A percentile compares a stretch with the other conserved stretches of the same genome.
Conservation (phyloP, 169 alveolate genomes). For the Cryptosporidium sp. region DNA sequence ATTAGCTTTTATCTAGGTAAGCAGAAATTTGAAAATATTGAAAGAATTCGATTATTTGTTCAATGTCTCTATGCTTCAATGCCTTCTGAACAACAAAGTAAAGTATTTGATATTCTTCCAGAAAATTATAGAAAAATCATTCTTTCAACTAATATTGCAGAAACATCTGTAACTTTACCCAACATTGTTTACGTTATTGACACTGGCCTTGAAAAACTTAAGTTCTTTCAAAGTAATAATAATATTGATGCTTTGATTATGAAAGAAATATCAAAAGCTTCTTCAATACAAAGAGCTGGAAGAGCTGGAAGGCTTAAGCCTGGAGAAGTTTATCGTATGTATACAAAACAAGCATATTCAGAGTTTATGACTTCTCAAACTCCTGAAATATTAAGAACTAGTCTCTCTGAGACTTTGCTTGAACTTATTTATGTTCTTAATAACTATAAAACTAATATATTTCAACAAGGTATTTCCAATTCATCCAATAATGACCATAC, state of each 20-base stretch:
- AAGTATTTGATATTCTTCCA: conserved; percentile 87
- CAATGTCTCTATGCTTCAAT: conserved; percentile 85
- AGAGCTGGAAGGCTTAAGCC: conserved; percentile 93
- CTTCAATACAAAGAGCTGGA: conserved; percentile 95
- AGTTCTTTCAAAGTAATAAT: conserved; percentile 85
- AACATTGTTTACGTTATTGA: conserved; percentile 93
- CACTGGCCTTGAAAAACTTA: conserved; percentile 92
- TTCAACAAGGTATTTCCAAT: neutral
- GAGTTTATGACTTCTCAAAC: conserved; percentile 77
- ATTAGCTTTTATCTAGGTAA: conserved; percentile 77
- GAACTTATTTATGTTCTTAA: conserved; percentile 91
- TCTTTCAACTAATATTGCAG: conserved; percentile 95
- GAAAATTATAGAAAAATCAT: conserved; percentile 80
- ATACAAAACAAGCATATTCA: conserved; percentile 87
- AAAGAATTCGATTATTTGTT: conserved; percentile 72
- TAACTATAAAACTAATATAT: conserved; percentile 22
- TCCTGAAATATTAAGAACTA: conserved; percentile 93
- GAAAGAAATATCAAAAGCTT: conserved; percentile 90
- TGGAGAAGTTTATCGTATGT: conserved; percentile 94
- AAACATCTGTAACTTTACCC: conserved; percentile 97
- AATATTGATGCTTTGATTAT: conserved; percentile 89
- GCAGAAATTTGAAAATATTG: conserved; percentile 67
- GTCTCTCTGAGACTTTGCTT: conserved; percentile 89
- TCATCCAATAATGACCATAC: neutral
- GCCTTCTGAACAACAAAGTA: conserved; percentile 86